Conservation (phyloP, 352 stramenopile species). For the Elongisporangium prolatum region DNA sequence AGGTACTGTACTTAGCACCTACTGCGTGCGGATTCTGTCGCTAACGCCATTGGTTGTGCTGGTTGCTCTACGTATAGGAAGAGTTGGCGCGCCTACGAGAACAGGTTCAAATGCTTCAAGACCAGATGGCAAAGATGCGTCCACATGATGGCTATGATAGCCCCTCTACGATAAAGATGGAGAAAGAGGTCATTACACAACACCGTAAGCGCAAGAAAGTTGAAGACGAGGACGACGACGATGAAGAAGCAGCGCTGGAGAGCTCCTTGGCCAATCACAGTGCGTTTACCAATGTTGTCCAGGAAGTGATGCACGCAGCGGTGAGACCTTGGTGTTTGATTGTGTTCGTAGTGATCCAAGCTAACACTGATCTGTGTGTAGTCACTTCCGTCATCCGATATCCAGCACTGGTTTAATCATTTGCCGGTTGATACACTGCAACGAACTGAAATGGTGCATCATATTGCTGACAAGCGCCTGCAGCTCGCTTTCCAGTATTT, state of each 20-base stretch:
- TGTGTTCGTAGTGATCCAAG: background rate
- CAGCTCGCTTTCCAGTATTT: slow-evolving; percentile 46
- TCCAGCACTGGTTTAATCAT: slow-evolving; percentile 67
- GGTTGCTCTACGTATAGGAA: slow-evolving; percentile 21
- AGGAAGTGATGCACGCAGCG: slow-evolving; percentile 18
- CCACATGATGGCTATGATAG: slow-evolving; percentile 31
- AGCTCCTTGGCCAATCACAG: slow-evolving; percentile 23
- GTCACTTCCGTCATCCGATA: slow-evolving; percentile 21
- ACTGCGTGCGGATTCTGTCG: slow-evolving; percentile 1
- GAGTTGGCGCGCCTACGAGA: slow-evolving; percentile 64
- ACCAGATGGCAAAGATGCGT: slow-evolving; percentile 75
- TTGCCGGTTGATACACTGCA: slow-evolving; percentile 59
- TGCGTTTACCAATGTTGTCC: slow-evolving; percentile 14
- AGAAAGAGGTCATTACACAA: slow-evolving; percentile 54
- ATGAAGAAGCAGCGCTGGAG: slow-evolving; percentile 4
- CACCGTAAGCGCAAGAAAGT: slow-evolving; percentile 76
- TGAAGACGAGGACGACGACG: slow-evolving; percentile 25
- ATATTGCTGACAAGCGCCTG: slow-evolving; percentile 54
- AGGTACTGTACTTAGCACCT: slow-evolving; percentile 16
- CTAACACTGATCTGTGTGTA: slow-evolving; percentile 6
- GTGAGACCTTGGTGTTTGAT: background rate
- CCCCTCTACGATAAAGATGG: slow-evolving; percentile 35
- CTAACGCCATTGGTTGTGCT: background rate
- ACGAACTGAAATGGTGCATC: slow-evolving; percentile 36
- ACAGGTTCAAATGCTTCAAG: slow-evolving; percentile 70